Conservation (phyloP, 306 rosid genomes). For the Ormosia emarginata region DNA sequence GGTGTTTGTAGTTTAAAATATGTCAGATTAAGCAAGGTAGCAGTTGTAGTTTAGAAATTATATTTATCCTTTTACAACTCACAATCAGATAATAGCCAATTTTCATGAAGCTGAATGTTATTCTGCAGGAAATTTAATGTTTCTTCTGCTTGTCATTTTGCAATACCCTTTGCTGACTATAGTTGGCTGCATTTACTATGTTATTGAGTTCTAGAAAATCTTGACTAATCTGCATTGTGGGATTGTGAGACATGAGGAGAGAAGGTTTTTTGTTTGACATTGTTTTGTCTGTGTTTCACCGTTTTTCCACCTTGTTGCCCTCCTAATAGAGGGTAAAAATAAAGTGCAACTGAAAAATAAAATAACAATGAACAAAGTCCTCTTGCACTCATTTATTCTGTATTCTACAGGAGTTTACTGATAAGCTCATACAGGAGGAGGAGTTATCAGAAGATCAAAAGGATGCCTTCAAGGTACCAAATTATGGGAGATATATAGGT, state of each 20-base stretch:
- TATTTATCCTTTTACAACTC: not conserved
- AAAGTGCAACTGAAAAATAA: not conserved
- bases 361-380: not conserved
- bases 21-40: constrained; percentile 3
- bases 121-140: not conserved
- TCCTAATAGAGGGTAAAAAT: not conserved
- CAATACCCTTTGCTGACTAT: not conserved
- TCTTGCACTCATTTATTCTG: constrained; percentile 5
- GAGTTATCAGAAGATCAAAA: constrained; percentile 61
- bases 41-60: not conserved
- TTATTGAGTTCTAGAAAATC: constrained; percentile 4
- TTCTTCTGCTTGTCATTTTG: constrained; percentile 1
- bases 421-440: constrained; percentile 64
- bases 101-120: not conserved
- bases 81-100: not conserved
- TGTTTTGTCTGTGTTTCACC: not conserved
- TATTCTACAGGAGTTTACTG: constrained; percentile 71
- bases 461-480: constrained; percentile 67
- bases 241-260: not conserved
- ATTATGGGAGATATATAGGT: not conserved
- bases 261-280: not conserved
- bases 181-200: not conserved
- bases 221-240: not conserved
- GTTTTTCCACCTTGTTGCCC: not conserved
- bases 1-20: not conserved